A percentile compares a stretch with the other conserved stretches of the same genome.
phyloP scores from a whole-genome alignment of 495 filamentous ascomycete species.

The Hypoxylon trugodes region DNA sequence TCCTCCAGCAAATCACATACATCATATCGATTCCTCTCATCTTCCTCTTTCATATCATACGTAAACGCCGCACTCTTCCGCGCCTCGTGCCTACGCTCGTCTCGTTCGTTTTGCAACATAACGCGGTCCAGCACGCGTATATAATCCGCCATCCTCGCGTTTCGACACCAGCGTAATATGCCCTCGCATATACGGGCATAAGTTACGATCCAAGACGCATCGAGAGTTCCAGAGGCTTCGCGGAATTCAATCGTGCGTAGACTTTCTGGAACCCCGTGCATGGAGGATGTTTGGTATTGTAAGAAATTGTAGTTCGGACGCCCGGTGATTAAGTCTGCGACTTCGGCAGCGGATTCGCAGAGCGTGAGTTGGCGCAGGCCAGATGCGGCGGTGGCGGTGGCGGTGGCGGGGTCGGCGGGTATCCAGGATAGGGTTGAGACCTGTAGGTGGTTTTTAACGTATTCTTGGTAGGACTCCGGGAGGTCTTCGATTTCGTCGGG shows the following conservation, averaged over 20 bases:
- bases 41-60: not conserved
- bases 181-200: conserved; percentile 47
- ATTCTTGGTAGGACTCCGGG: too few species aligned
- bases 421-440: too few species aligned
- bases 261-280: not conserved
- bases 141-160: conserved; percentile 10
- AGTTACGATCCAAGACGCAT: conserved; percentile 34
- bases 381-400: not conserved
- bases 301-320: conserved; percentile 33
- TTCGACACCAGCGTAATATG: conserved; percentile 38
- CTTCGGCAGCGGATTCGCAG: conserved; percentile 13
- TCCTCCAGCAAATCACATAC: conserved; percentile 40
- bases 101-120: conserved; percentile 20
- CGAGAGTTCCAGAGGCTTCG: conserved; percentile 49
- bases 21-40: conserved; percentile 26
- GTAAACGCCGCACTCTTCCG: not conserved
- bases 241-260: conserved; percentile 54
- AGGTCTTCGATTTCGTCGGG: too few species aligned
- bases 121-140: conserved; percentile 10
- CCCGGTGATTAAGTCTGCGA: not conserved
- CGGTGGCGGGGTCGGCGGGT: too few species aligned
- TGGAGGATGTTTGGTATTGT: not conserved
- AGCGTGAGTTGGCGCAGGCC: too few species aligned
- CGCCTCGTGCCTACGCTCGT: not conserved
- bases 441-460: too few species aligned